phyloP scores from a whole-genome alignment of 345 rosid species.

The Salix udensis region DNA sequence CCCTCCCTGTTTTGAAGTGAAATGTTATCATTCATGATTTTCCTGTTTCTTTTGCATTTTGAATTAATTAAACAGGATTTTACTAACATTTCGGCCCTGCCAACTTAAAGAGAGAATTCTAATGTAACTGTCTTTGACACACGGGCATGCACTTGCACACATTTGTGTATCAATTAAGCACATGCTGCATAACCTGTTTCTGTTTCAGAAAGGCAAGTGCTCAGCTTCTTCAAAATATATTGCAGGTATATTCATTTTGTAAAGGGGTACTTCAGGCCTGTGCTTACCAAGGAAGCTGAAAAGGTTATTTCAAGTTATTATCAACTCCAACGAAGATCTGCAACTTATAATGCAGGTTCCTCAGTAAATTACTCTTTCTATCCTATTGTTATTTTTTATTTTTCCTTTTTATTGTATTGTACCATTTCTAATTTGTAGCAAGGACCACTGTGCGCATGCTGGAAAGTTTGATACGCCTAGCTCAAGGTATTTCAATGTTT shows the following conservation, averaged over 20 bases:
- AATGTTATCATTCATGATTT: not conserved
- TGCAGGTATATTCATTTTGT: conserved; percentile 80
- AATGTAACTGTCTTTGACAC: not conserved
- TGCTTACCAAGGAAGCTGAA: conserved; percentile 84
- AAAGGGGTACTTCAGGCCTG: conserved; percentile 70
- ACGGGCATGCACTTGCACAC: not conserved
- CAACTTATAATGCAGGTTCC: conserved; percentile 80
- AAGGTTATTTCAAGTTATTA: conserved; percentile 81
- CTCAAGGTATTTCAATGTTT: conserved; percentile 60
- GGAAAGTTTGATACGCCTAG: conserved; percentile 91
- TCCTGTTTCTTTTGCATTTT: not conserved
- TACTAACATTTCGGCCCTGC: not conserved
- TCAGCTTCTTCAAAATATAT: conserved; percentile 10
- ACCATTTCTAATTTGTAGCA: conserved; percentile 45
- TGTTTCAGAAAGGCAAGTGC: not conserved
- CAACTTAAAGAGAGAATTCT: not conserved
- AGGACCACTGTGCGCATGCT: conserved; percentile 96
- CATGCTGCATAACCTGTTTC: not conserved
- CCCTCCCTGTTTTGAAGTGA: not conserved
- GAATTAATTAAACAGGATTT: not conserved
- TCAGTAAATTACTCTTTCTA: conserved; percentile 8
- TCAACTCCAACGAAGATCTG: conserved; percentile 95
- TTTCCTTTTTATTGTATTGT: not conserved
- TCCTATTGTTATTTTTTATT: not conserved
- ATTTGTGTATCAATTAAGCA: not conserved